phyloP scores from a whole-genome alignment of 345 rosid species.

The Eucalyptus curtisii region DNA sequence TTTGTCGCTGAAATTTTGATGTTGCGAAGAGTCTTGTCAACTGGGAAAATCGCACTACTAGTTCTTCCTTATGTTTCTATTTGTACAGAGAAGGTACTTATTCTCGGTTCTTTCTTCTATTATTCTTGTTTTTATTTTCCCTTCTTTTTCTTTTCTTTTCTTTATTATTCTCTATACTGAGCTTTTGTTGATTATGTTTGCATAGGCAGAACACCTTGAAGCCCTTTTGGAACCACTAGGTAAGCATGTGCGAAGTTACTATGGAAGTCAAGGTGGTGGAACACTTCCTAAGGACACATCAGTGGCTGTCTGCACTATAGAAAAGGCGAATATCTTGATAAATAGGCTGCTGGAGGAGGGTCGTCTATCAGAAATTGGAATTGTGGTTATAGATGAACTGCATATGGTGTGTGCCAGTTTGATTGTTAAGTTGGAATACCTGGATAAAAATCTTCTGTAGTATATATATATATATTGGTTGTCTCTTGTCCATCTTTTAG shows the following conservation, averaged over 20 bases:
- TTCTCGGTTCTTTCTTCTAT: not conserved
- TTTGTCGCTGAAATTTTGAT: constrained; percentile 97
- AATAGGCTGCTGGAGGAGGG: constrained; percentile 93
- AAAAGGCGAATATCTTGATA: constrained; percentile 87
- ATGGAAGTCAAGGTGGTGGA: constrained; percentile 96
- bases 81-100: constrained; percentile 79
- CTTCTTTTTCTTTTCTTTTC: not conserved
- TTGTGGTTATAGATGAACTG: constrained; percentile 91
- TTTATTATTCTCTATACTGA: not conserved
- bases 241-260: constrained; percentile 84
- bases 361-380: constrained; percentile 89
- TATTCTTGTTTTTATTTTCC: not conserved
- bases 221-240: constrained; percentile 87
- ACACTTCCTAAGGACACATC: constrained; percentile 92
- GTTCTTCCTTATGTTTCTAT: constrained; percentile 98
- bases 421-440: not conserved
- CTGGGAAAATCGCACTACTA: constrained; percentile 79
- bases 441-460: not conserved
- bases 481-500: not conserved
- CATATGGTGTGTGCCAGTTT: constrained; percentile 60
- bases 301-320: constrained; percentile 98
- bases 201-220: constrained; percentile 93
- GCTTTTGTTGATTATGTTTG: not conserved
- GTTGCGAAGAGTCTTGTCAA: constrained; percentile 75
- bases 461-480: not conserved